A percentile compares a stretch with the other conserved stretches of the same genome.
Conservation (phyloP, 768 basidiomycete species). For the Tricholoma terreum region DNA sequence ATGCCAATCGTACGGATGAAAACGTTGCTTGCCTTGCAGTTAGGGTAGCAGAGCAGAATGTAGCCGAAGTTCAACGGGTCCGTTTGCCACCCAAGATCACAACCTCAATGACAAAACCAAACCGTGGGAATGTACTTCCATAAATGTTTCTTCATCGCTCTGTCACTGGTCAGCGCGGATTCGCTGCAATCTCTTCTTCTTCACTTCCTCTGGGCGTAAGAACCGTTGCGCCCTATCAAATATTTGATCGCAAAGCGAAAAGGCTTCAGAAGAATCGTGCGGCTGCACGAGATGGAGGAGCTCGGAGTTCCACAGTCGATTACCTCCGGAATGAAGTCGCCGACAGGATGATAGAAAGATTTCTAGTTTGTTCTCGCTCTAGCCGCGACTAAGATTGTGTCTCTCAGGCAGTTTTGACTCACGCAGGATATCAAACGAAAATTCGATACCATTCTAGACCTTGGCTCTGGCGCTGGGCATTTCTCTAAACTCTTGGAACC, state of each 20-base stretch:
- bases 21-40: neutral
- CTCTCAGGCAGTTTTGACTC: constrained; percentile 4
- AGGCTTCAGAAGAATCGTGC: constrained; percentile 74
- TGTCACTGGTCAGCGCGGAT: constrained; percentile 30
- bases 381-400: neutral
- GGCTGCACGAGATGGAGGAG: constrained; percentile 52
- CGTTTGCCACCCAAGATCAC: no score
- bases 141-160: constrained; percentile 22
- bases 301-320: constrained; percentile 75
- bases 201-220: constrained; percentile 39
- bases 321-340: constrained; percentile 91
- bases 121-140: constrained; percentile 13
- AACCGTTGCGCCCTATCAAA: constrained; percentile 64
- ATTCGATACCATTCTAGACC: constrained; percentile 77
- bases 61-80: no score
- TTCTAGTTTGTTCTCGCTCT: constrained; percentile 54
- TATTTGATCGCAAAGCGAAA: constrained; percentile 86
- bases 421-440: constrained; percentile 85
- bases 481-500: constrained; percentile 78
- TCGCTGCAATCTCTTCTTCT: constrained; percentile 48
- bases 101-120: no score
- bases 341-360: constrained; percentile 84
- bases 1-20: neutral
- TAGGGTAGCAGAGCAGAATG: no score
- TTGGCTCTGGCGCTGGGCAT: constrained; percentile 90